Base-by-base conservation (phyloP, 2,329 filamentous ascomycete genomes). In the Talaromyces sp. region DNA sequence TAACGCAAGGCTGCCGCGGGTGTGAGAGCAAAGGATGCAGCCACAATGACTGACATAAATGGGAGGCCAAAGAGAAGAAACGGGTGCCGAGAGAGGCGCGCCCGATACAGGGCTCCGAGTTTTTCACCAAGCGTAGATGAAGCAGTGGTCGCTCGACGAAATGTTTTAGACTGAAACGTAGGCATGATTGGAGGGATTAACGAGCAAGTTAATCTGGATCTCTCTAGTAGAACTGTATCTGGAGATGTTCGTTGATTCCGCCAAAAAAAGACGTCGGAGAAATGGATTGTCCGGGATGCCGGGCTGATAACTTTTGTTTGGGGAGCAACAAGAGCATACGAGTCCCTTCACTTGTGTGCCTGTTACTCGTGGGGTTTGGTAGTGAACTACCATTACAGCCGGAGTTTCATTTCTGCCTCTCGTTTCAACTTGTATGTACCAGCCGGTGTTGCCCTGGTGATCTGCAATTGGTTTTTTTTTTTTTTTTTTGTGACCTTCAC, bases 31-130 rank as follows among this genome's bases (percentile, higher is more conserved):
- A 99, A 99, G 3, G 90, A 96, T 0, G 91, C 93, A 1, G 88
- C 90, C 22, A 99, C 85, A 68, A 99, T 96, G 53, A 96, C 87
- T 51, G 84, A 78, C 61, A 99, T 83, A 74, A 99, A 99, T 0
- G 94, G 95, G 3, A 99, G 81, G 2, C 95, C 95, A 70, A 99
- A 99, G 58, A 96, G 84, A 24, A 91, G 78, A 72, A 99, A 99
- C 1, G 94, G 95, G 65, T 89, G 91, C 67, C 82, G 87, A 53
- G 84, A 80, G 62, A 99, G 84, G 54, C 84, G 74, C 29, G 82
- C 78, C 52, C 94, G 89, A 78, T 99, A 99, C 57, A 80, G 80
- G 52, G 87, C 83, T 46, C 89, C 90, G 63, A 96, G 76, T 10
- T 82, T 84, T 73, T 86, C 86, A 58, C 83, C 76, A 57, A 90